phyloP scores from a whole-genome alignment of 345 rosid genomes.

The Lepidium aucheri region DNA sequence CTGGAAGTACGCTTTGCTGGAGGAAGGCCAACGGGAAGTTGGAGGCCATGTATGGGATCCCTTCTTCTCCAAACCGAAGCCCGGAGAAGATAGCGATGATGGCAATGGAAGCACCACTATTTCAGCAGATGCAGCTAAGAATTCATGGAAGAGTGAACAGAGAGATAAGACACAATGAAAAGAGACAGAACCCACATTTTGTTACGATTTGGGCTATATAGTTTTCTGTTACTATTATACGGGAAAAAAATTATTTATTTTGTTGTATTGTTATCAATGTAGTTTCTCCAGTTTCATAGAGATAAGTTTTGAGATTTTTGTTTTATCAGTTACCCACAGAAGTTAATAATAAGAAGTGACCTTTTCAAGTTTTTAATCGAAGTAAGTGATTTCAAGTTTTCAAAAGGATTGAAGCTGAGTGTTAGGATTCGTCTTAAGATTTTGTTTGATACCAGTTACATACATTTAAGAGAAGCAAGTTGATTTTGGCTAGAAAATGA shows the following conservation, averaged over 20 bases:
- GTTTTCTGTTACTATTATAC: slow-evolving; percentile 18
- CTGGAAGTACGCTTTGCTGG: slow-evolving; percentile 82
- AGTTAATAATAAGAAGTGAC: neutral
- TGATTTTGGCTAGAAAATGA: too few relatives aligned
- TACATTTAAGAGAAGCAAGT: too few relatives aligned
- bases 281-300: slow-evolving; percentile 19
- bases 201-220: slow-evolving; percentile 12
- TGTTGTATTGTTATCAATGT: slow-evolving; percentile 13
- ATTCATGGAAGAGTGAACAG: slow-evolving; percentile 83
- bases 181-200: slow-evolving; percentile 2
- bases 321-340: slow-evolving; percentile 15
- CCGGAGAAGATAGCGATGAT: slow-evolving; percentile 27
- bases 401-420: neutral
- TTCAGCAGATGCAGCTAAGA: slow-evolving; percentile 70
- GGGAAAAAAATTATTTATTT: slow-evolving; percentile 10
- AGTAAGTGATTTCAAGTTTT: neutral
- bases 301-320: slow-evolving; percentile 4
- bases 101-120: slow-evolving; percentile 37
- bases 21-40: slow-evolving; percentile 67
- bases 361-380: neutral
- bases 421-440: neutral
- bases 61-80: slow-evolving; percentile 85
- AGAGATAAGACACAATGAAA: slow-evolving; percentile 40
- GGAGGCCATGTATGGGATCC: slow-evolving; percentile 93
- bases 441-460: neutral